Conservation (phyloP, 495 filamentous ascomycete species). For the Astrothelium macrocarpum region DNA sequence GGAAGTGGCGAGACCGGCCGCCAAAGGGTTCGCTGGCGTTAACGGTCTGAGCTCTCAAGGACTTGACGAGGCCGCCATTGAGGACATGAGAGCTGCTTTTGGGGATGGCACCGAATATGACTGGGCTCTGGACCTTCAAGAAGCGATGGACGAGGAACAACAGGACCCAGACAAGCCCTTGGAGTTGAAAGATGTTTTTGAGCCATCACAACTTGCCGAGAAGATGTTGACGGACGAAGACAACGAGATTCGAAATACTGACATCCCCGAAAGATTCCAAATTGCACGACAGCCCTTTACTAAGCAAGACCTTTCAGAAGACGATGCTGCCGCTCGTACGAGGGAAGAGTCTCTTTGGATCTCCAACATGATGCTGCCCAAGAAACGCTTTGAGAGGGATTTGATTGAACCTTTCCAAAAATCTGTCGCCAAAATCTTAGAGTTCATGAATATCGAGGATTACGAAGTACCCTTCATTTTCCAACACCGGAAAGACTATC, state of each 20-base stretch:
- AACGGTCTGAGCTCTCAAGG: slow-evolving; percentile 59
- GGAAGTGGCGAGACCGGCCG: slow-evolving; percentile 65
- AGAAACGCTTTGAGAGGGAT: slow-evolving; percentile 61
- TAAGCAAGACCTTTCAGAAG: slow-evolving; percentile 60
- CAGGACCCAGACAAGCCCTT: slow-evolving; percentile 57
- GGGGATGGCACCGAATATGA: slow-evolving; percentile 91
- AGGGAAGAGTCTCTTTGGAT: slow-evolving; percentile 89
- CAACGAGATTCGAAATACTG: slow-evolving; percentile 71
- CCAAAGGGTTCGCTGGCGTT: slow-evolving; percentile 54
- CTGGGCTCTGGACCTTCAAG: slow-evolving; percentile 80
- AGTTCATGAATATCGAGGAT: slow-evolving; percentile 86
- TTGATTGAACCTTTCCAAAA: slow-evolving; percentile 74
- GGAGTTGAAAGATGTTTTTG: slow-evolving; percentile 96
- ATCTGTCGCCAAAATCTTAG: slow-evolving; percentile 82
- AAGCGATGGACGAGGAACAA: slow-evolving; percentile 60
- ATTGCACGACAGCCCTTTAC: slow-evolving; percentile 80
- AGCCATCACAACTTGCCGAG: slow-evolving; percentile 86
- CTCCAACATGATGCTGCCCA: slow-evolving; percentile 73
- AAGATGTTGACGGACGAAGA: slow-evolving; percentile 93
- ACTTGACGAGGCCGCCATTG: slow-evolving; percentile 79
- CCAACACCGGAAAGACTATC: slow-evolving; percentile 94
- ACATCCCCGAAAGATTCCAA: slow-evolving; percentile 92
- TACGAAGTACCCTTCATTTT: slow-evolving; percentile 96
- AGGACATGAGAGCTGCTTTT: slow-evolving; percentile 92
- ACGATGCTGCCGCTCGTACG: slow-evolving; percentile 48